Percentiles rank a stretch among this genome's conserved stretches.
phyloP scores from a whole-genome alignment of 163 green algal species.

The Chlorella variabilis region DNA sequence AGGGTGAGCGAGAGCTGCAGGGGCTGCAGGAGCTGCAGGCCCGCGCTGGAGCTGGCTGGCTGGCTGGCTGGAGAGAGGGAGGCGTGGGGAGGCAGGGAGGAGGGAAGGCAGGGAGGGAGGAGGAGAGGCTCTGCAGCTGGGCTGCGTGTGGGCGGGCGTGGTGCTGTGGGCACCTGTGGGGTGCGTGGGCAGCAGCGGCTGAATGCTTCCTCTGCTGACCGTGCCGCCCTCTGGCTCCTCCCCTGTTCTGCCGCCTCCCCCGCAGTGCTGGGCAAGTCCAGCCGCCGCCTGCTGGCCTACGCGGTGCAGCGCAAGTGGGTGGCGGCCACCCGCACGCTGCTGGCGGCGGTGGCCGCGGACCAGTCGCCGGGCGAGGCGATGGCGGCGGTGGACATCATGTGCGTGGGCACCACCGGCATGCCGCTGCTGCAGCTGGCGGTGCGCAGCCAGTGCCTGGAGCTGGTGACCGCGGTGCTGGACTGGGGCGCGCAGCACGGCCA shows the following conservation, averaged over 20 bases:
- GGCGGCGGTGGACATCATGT: conserved; percentile 31
- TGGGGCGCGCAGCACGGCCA: conserved; percentile 37
- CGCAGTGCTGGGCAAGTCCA: conserved; percentile 25
- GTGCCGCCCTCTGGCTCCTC: no score
- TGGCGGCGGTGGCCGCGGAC: conserved; percentile 18
- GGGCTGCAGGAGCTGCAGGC: not conserved
- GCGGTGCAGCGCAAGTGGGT: conserved; percentile 40
- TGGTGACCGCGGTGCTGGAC: conserved; percentile 49
- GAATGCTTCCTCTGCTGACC: no score
- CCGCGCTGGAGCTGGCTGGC: not conserved
- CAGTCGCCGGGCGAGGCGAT: not conserved
- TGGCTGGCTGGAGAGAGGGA: no score
- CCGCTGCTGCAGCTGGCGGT: conserved; percentile 43
- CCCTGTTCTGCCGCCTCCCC: no score
- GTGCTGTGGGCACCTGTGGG: not conserved
- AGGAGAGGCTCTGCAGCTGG: no score
- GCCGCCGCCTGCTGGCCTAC: conserved; percentile 35
- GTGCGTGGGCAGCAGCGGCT: no score
- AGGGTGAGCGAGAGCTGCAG: conserved; percentile 6
- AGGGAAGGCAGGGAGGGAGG: no score
- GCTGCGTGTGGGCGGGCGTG: no score
- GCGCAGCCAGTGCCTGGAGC: conserved; percentile 32
- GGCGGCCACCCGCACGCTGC: conserved; percentile 22
- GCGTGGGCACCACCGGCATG: conserved; percentile 30
- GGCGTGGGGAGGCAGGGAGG: no score